Conservation (phyloP, 768 basidiomycete species). For the Dacryopinax spathularia region DNA sequence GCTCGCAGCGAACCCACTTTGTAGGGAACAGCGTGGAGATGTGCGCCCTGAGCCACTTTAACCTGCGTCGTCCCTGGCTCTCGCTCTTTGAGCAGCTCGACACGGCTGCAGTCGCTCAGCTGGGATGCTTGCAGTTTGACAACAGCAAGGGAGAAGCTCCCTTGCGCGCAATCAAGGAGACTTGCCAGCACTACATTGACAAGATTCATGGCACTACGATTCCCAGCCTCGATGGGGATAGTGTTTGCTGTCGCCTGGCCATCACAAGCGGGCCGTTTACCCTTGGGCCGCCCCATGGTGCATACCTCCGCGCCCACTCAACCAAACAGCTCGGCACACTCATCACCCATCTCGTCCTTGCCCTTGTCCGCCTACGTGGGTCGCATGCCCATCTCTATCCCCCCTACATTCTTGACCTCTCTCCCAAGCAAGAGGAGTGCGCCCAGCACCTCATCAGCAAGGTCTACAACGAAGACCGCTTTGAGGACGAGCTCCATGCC, state of each 20-base stretch:
- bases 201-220: neutral
- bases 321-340: neutral
- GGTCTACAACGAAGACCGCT: neutral
- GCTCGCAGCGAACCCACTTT: neutral
- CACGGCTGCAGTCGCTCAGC: neutral
- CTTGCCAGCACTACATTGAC: neutral
- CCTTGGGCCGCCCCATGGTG: neutral
- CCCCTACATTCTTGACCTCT: neutral
- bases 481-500: neutral
- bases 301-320: neutral
- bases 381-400: neutral
- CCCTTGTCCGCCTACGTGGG: neutral
- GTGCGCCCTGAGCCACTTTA: neutral
- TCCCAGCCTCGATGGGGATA: neutral
- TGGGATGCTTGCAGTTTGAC: too few species aligned
- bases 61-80: neutral
- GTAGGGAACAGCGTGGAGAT: neutral
- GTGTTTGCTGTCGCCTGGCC: neutral
- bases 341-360: neutral
- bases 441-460: neutral
- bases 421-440: neutral
- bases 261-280: neutral
- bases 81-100: neutral
- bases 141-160: neutral
- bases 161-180: neutral